These are phyloP conservation scores for Pseudognaphalium luteoalbum DNA, from an alignment of 129 eudicot species.

Conservation along the genomic window DNA sequence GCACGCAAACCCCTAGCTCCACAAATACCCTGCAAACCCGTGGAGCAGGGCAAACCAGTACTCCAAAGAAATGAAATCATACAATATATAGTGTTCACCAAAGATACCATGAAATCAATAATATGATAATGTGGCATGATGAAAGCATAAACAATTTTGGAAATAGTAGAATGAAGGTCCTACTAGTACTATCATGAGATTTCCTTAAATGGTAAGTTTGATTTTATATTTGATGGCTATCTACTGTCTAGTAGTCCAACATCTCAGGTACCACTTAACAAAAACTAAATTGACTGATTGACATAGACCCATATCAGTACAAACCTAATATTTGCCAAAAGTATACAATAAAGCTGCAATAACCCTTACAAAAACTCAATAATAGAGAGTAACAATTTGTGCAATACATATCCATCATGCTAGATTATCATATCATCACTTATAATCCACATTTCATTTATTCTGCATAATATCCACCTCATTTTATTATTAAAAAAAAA, in stretches of 20 bases:
- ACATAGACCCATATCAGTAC: neutral
- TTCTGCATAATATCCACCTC: neutral
- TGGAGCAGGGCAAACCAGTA: neutral
- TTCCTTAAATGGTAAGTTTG: neutral
- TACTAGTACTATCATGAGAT: neutral
- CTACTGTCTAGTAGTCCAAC: neutral
- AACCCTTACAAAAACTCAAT: neutral
- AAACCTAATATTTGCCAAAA: neutral
- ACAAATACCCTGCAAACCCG: neutral
- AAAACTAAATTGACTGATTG: neutral
- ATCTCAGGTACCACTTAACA: neutral
- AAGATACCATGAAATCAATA: neutral
- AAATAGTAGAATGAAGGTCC: neutral
- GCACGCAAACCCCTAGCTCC: neutral
- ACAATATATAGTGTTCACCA: neutral
- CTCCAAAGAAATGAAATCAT: neutral
- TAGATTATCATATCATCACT: neutral
- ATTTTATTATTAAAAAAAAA: neutral
- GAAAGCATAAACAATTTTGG: neutral
- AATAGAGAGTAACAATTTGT: neutral
- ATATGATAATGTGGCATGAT: conserved; percentile 8
- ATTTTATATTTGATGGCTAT: neutral
- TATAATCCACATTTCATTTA: neutral
- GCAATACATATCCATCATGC: neutral
- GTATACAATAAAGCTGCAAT: neutral